Percentiles rank a stretch among this genome's conserved stretches.
These are phyloP conservation scores for Myxozyma sirexii DNA, from an alignment of 805 yeast species.

Conservation along the genomic window DNA sequence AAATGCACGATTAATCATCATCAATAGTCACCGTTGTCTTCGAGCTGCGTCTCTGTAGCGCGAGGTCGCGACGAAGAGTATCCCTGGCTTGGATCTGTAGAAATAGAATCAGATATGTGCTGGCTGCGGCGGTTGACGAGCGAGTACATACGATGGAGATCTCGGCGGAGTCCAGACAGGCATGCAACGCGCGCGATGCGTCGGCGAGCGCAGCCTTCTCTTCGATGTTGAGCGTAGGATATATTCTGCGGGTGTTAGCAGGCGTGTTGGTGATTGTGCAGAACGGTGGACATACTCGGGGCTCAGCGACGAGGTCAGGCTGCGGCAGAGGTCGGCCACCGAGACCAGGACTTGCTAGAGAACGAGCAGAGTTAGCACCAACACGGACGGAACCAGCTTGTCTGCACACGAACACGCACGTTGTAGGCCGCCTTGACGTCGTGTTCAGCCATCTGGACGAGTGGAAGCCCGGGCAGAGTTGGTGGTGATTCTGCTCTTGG, in stretches of 20 bases:
- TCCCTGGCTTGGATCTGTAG: slow-evolving; percentile 23
- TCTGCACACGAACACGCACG: neutral
- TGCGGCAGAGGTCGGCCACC: slow-evolving; percentile 18
- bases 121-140: no score
- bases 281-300: slow-evolving; percentile 11
- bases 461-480: no score
- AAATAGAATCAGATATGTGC: neutral
- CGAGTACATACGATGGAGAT: slow-evolving; percentile 17
- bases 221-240: slow-evolving; percentile 8
- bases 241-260: slow-evolving; percentile 12
- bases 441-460: slow-evolving; percentile 8
- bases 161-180: slow-evolving; percentile 23
- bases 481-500: no score
- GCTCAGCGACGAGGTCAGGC: slow-evolving; percentile 14
- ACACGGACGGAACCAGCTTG: no score
- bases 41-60: neutral
- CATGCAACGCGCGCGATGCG: slow-evolving; percentile 17
- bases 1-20: neutral
- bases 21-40: no score
- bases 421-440: slow-evolving; percentile 11
- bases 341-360: slow-evolving; percentile 21
- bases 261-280: no score
- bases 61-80: slow-evolving; percentile 19
- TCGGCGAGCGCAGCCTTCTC: neutral
- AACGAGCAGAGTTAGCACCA: neutral